phyloP scores from a whole-genome alignment of 2,329 filamentous ascomycete genomes.

The Drechslerella stenobrocha region DNA sequence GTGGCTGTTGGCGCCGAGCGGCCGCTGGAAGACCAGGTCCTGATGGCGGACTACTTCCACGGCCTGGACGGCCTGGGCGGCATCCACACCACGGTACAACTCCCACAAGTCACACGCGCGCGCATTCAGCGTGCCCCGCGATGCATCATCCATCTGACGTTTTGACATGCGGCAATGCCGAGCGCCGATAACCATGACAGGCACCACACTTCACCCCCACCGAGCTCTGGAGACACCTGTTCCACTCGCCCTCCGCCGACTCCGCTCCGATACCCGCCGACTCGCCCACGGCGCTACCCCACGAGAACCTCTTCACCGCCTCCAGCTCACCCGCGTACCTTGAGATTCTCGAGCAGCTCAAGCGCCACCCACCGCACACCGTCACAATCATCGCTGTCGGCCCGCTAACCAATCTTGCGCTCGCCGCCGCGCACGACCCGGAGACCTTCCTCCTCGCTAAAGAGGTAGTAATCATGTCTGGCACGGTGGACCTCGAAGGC shows the following conservation, averaged over 20 bases:
- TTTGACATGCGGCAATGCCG: neutral
- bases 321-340: constrained; percentile 74
- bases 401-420: constrained; percentile 87
- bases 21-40: constrained; percentile 77
- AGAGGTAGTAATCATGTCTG: constrained; percentile 94
- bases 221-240: constrained; percentile 74
- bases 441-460: constrained; percentile 86
- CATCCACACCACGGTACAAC: constrained; percentile 64
- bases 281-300: constrained; percentile 52
- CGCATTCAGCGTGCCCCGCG: no score
- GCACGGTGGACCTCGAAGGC: constrained; percentile 74
- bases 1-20: constrained; percentile 85
- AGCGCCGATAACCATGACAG: constrained; percentile 20
- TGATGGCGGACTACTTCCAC: constrained; percentile 85
- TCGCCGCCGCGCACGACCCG: constrained; percentile 84
- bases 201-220: constrained; percentile 67
- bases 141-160: constrained; percentile 9
- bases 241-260: constrained; percentile 59
- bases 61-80: constrained; percentile 76
- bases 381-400: constrained; percentile 90
- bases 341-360: constrained; percentile 85
- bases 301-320: constrained; percentile 68
- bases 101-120: no score
- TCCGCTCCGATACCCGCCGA: constrained; percentile 57
- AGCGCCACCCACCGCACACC: constrained; percentile 77